These are phyloP conservation scores for Mortierella hygrophila DNA, from an alignment of 192 early-diverging fungal genomes.

Conservation along the genomic window DNA sequence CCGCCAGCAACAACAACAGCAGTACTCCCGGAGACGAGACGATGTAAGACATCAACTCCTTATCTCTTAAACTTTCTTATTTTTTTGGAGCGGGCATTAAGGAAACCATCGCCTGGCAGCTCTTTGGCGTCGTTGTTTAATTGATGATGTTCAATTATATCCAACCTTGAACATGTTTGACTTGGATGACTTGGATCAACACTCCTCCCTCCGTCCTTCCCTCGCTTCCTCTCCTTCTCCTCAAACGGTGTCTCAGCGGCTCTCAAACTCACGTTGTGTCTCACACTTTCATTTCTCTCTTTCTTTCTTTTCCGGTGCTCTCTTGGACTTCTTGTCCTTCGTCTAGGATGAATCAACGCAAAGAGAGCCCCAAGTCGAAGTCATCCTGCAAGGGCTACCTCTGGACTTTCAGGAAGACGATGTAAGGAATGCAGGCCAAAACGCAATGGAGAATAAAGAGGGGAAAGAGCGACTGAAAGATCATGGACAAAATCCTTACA, in stretches of 20 bases:
- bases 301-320: neutral
- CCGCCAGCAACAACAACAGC: neutral
- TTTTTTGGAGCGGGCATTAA: neutral
- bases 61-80: neutral
- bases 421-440: slow-evolving; percentile 1
- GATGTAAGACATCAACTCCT: neutral
- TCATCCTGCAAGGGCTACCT: slow-evolving; percentile 40
- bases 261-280: neutral
- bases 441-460: neutral
- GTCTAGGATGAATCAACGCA: neutral
- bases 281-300: neutral
- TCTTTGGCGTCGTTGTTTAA: neutral
- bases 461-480: neutral
- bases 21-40: slow-evolving; percentile 19
- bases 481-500: neutral
- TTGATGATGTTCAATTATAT: neutral
- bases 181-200: neutral
- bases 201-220: neutral
- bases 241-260: neutral
- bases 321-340: neutral
- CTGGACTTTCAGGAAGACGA: slow-evolving; percentile 22
- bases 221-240: neutral
- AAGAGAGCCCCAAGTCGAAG: slow-evolving; percentile 35
- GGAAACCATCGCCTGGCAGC: neutral
- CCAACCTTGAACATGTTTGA: neutral